Evolutionary conservation across 2,329 filamentous ascomycete genomes (phyloP).

Genomic region (Paraphoma sp.): DNA sequence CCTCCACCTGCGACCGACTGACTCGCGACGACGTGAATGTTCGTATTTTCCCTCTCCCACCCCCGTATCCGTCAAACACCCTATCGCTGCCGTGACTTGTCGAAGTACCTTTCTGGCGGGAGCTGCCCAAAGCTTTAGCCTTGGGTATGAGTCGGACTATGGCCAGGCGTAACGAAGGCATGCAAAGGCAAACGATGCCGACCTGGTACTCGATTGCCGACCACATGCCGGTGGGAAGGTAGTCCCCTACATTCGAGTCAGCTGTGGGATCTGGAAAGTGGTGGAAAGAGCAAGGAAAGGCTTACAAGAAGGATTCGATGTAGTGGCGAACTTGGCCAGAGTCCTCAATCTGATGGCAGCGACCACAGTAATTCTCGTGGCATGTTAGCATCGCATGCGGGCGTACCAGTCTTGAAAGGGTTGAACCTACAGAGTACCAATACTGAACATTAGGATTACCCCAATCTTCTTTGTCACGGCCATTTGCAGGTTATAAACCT

Average conservation of each 20-base stretch:
- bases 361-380: slow-evolving; percentile 49
- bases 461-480: slow-evolving; percentile 43
- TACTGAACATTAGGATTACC: slow-evolving; percentile 44
- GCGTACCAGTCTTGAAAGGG: too few relatives aligned
- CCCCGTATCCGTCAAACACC: too few relatives aligned
- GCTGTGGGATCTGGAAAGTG: background rate
- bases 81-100: too few relatives aligned
- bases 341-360: slow-evolving; percentile 51
- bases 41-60: too few relatives aligned
- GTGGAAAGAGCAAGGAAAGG: too few relatives aligned
- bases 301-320: slow-evolving; percentile 44
- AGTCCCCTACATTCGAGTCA: slow-evolving; percentile 3
- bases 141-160: slow-evolving; percentile 13
- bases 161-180: slow-evolving; percentile 47
- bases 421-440: slow-evolving; percentile 42
- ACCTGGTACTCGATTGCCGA: slow-evolving; percentile 49
- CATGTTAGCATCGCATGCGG: slow-evolving; percentile 26
- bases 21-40: too few relatives aligned
- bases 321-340: slow-evolving; percentile 50
- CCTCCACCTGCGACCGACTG: too few relatives aligned
- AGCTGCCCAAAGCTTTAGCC: too few relatives aligned
- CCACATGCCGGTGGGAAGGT: slow-evolving; percentile 36
- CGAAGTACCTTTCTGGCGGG: too few relatives aligned
- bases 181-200: slow-evolving; percentile 51
- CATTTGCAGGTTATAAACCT: slow-evolving; percentile 38